Percentiles rank a stretch among this genome's conserved stretches.
Evolutionary conservation across 306 rosid species (phyloP).

Genomic region (Medicago arabica): DNA sequence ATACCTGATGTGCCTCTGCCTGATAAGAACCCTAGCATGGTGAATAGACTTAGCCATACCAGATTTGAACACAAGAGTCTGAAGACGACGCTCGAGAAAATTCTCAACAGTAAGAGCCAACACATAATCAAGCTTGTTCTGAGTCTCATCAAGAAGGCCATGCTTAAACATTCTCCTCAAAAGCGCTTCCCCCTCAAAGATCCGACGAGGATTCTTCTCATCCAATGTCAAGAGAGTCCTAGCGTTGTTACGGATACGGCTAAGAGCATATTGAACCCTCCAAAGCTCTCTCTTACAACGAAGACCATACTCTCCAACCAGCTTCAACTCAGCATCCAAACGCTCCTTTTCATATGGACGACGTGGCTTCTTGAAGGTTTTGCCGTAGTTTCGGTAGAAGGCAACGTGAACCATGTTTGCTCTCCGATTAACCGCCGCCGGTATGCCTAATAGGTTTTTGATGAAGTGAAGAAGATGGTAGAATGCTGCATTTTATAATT

Average conservation of each 20-base stretch:
- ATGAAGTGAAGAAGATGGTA: too few relatives aligned
- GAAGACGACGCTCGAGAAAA: constrained; percentile 73
- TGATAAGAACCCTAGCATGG: constrained; percentile 70
- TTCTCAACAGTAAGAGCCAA: constrained; percentile 71
- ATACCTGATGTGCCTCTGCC: constrained; percentile 69
- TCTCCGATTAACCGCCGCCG: too few relatives aligned
- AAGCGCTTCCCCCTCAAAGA: constrained; percentile 73
- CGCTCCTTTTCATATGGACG: constrained; percentile 83
- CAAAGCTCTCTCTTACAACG: constrained; percentile 72
- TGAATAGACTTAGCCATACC: constrained; percentile 78
- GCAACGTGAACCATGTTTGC: too few relatives aligned
- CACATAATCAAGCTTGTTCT: constrained; percentile 75
- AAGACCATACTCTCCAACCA: constrained; percentile 71
- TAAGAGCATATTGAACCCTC: constrained; percentile 72
- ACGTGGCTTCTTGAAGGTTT: constrained; percentile 78
- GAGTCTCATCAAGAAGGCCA: constrained; percentile 64
- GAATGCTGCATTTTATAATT: too few relatives aligned
- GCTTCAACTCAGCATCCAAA: constrained; percentile 66
- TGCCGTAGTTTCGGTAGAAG: constrained; percentile 40
- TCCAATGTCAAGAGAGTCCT: constrained; percentile 63
- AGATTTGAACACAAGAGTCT: constrained; percentile 66
- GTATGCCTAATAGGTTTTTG: too few relatives aligned
- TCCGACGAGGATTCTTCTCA: constrained; percentile 73
- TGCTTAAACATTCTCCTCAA: constrained; percentile 65
- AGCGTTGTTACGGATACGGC: constrained; percentile 68